A percentile compares a stretch with the other conserved stretches of the same genome.
phyloP scores from a whole-genome alignment of 2,329 filamentous ascomycete genomes.

The Clathrospora elynae region DNA sequence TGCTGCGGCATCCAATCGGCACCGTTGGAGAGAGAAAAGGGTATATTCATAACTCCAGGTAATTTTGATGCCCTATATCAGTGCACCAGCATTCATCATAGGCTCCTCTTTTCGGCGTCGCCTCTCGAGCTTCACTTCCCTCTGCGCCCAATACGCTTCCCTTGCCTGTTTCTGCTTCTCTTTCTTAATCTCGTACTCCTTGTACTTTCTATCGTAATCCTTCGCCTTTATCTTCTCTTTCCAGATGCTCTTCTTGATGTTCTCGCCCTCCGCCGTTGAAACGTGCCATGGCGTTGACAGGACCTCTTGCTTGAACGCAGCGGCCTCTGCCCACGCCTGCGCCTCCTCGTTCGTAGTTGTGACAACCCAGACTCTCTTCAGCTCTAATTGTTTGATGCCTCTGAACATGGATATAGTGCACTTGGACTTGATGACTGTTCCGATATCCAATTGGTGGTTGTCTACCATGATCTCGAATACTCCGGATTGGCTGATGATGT shows the following conservation, averaged over 20 bases:
- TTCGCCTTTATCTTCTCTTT: slow-evolving; percentile 48
- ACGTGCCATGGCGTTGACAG: slow-evolving; percentile 61
- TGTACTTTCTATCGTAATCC: slow-evolving; percentile 39
- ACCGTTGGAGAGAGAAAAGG: too few relatives aligned
- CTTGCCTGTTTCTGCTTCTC: slow-evolving; percentile 39
- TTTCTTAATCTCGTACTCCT: slow-evolving; percentile 44
- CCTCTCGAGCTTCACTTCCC: slow-evolving; percentile 51
- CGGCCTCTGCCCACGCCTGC: slow-evolving; percentile 58
- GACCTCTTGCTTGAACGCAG: slow-evolving; percentile 56
- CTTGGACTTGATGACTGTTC: slow-evolving; percentile 61
- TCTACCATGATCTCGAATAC: slow-evolving; percentile 51
- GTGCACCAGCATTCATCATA: slow-evolving; percentile 51
- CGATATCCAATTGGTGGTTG: slow-evolving; percentile 48
- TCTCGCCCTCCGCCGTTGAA: slow-evolving; percentile 49
- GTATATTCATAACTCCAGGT: background rate
- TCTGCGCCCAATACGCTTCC: slow-evolving; percentile 36
- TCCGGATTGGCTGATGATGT: slow-evolving; percentile 45
- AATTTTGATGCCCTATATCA: too few relatives aligned
- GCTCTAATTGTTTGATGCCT: slow-evolving; percentile 56
- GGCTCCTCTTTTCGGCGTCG: slow-evolving; percentile 51
- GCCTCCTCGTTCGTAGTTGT: slow-evolving; percentile 61
- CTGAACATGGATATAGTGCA: slow-evolving; percentile 61
- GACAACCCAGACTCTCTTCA: slow-evolving; percentile 59
- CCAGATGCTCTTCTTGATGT: slow-evolving; percentile 49
- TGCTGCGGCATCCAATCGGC: too few relatives aligned